Percentiles rank a stretch among this genome's conserved stretches.
Evolutionary conservation across 148 eudicot genomes (phyloP).

Genomic region (Chenopodium suecicum): DNA sequence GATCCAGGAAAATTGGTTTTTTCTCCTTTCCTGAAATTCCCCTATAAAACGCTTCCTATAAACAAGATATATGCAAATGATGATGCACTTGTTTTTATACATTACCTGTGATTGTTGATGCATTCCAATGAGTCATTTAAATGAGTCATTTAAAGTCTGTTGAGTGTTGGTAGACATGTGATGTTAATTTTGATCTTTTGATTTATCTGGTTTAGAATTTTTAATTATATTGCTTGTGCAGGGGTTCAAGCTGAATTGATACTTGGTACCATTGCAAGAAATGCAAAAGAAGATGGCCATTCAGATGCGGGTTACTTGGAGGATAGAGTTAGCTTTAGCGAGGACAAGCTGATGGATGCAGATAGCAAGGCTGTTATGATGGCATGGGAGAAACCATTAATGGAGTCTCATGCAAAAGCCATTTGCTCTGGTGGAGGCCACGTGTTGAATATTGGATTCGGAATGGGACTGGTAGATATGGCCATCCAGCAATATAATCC

Average conservation of each 20-base stretch:
- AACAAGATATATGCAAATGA: too few relatives aligned
- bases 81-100: too few relatives aligned
- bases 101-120: neutral
- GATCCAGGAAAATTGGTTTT: too few relatives aligned
- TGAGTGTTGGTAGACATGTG: neutral
- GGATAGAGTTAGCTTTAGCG: conserved; percentile 86
- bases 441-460: conserved; percentile 83
- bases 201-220: neutral
- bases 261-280: conserved; percentile 92
- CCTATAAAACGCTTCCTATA: too few relatives aligned
- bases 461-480: conserved; percentile 95
- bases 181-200: neutral
- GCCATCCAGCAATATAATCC: conserved; percentile 83
- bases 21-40: too few relatives aligned
- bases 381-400: conserved; percentile 96
- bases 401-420: conserved; percentile 98
- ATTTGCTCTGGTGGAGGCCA: conserved; percentile 71
- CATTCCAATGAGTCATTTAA: neutral
- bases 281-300: conserved; percentile 37
- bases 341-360: conserved; percentile 87
- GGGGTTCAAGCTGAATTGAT: conserved; percentile 94
- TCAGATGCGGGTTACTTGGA: conserved; percentile 60
- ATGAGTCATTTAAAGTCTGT: neutral
- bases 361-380: conserved; percentile 93
- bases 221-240: conserved; percentile 19